These are phyloP conservation scores for Orbilia quercus DNA, from an alignment of 2,329 filamentous ascomycete genomes.

Conservation along the genomic window DNA sequence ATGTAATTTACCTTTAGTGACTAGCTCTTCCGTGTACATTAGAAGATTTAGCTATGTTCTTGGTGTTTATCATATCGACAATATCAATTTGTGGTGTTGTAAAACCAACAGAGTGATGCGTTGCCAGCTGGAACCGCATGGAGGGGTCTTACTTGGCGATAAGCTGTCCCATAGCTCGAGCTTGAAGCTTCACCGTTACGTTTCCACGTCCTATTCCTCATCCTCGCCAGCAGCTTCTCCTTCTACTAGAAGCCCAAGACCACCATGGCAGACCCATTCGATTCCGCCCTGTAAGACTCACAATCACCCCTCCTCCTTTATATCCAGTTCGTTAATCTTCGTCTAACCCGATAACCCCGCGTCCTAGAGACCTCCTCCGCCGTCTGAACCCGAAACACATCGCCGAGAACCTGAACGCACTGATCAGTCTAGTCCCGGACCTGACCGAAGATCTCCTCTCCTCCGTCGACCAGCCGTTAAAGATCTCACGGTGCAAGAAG, in stretches of 20 bases:
- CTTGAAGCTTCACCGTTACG: conserved; percentile 39
- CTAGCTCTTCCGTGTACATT: too few species aligned
- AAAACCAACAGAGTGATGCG: conserved; percentile 16
- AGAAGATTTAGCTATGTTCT: too few species aligned
- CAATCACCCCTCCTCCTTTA: conserved; percentile 4
- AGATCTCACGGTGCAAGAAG: conserved; percentile 84
- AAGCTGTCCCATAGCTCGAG: conserved; percentile 49
- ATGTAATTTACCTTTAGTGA: background rate
- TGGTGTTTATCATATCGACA: too few species aligned
- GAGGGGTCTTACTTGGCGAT: conserved; percentile 56
- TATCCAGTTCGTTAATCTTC: conserved; percentile 32
- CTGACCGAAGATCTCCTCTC: conserved; percentile 97
- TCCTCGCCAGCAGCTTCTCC: conserved; percentile 10
- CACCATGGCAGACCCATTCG: conserved; percentile 72
- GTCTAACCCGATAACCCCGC: conserved; percentile 35
- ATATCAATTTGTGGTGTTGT: background rate
- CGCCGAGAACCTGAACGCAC: conserved; percentile 83
- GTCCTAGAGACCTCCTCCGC: conserved; percentile 88
- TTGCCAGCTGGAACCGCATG: conserved; percentile 40
- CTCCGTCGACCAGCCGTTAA: conserved; percentile 94
- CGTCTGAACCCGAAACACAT: conserved; percentile 96
- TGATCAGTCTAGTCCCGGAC: conserved; percentile 87
- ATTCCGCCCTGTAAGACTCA: conserved; percentile 76
- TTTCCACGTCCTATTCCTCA: conserved; percentile 21
- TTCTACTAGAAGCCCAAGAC: conserved; percentile 64